These are phyloP conservation scores for Penicillium sp. DNA, from an alignment of 2,329 filamentous ascomycete species.

Conservation along the genomic window DNA sequence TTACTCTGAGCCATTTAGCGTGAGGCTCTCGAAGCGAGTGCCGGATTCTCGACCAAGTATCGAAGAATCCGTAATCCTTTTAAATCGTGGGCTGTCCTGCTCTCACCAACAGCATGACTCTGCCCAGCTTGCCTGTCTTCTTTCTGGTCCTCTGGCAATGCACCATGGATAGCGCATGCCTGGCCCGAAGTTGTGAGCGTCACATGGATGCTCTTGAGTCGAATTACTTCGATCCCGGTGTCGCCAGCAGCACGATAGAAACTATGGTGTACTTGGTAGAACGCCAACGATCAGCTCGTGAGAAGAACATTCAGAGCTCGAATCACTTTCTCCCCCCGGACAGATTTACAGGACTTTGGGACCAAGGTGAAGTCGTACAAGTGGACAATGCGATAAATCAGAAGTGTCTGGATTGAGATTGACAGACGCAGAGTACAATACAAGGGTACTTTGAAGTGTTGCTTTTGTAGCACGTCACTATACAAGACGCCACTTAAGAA, in stretches of 20 bases:
- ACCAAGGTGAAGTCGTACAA: background rate
- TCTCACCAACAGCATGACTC: background rate
- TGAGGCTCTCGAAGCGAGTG: slow-evolving; percentile 30
- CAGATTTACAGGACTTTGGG: slow-evolving; percentile 18
- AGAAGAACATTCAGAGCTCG: slow-evolving; percentile 37
- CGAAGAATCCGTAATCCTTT: slow-evolving; percentile 23
- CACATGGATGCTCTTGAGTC: slow-evolving; percentile 36
- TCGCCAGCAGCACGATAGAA: slow-evolving; percentile 33
- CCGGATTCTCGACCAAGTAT: slow-evolving; percentile 30
- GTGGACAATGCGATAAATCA: background rate
- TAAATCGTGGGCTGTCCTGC: background rate
- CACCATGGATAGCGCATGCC: slow-evolving; percentile 42
- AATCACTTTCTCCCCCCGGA: slow-evolving; percentile 17
- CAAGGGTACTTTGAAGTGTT: slow-evolving; percentile 6
- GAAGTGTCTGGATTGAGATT: slow-evolving; percentile 8
- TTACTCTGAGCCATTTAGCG: slow-evolving; percentile 33
- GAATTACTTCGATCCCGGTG: slow-evolving; percentile 39
- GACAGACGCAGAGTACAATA: slow-evolving; percentile 22
- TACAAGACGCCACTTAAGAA: slow-evolving; percentile 41
- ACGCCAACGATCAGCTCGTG: slow-evolving; percentile 39
- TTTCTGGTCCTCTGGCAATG: slow-evolving; percentile 16
- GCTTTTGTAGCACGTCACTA: slow-evolving; percentile 10
- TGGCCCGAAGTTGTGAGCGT: slow-evolving; percentile 47
- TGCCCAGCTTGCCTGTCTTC: slow-evolving; percentile 9
- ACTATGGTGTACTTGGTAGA: slow-evolving; percentile 43